phyloP scores from a whole-genome alignment of 371 early-diverging fungal species.

The Capillidium rhysosporum region DNA sequence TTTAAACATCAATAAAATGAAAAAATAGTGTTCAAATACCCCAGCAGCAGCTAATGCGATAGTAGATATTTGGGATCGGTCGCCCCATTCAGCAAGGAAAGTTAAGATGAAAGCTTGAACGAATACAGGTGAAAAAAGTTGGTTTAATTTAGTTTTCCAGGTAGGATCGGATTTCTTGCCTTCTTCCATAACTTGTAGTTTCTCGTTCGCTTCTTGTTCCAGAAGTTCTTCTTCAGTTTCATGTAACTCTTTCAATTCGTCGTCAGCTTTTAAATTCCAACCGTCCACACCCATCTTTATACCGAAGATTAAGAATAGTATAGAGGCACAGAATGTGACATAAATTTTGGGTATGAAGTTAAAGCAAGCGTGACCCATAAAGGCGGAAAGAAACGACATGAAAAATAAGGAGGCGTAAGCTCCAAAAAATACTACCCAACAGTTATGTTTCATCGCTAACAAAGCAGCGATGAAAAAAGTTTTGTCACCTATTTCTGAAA shows the following conservation, averaged over 20 bases:
- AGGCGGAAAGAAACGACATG: conserved; percentile 88
- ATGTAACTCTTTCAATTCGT: conserved; percentile 38
- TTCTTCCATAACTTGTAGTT: conserved; percentile 26
- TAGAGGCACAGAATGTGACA: conserved; percentile 61
- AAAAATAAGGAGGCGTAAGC: conserved; percentile 67
- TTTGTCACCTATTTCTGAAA: conserved; percentile 94
- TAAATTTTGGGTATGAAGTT: conserved; percentile 61
- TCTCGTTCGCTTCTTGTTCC: conserved; percentile 30
- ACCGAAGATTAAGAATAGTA: conserved; percentile 82
- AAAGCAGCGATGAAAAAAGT: conserved; percentile 92
- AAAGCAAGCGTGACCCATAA: conserved; percentile 74
- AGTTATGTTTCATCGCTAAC: conserved; percentile 86
- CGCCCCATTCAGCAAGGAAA: conserved; percentile 96
- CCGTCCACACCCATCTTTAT: conserved; percentile 71
- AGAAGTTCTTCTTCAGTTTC: conserved; percentile 27
- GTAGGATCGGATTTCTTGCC: conserved; percentile 11
- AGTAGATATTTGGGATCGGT: conserved; percentile 81
- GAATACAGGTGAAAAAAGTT: conserved; percentile 70
- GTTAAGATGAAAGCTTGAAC: conserved; percentile 87
- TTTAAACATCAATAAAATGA: conserved; percentile 8
- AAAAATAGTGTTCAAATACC: conserved; percentile 18
- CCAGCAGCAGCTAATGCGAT: conserved; percentile 88
- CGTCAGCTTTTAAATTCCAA: conserved; percentile 68
- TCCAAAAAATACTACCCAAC: conserved; percentile 66
- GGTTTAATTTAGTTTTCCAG: conserved; percentile 10